These are phyloP conservation scores for Saprolegnia diclina DNA, from an alignment of 352 stramenopile species.

Conservation along the genomic window DNA sequence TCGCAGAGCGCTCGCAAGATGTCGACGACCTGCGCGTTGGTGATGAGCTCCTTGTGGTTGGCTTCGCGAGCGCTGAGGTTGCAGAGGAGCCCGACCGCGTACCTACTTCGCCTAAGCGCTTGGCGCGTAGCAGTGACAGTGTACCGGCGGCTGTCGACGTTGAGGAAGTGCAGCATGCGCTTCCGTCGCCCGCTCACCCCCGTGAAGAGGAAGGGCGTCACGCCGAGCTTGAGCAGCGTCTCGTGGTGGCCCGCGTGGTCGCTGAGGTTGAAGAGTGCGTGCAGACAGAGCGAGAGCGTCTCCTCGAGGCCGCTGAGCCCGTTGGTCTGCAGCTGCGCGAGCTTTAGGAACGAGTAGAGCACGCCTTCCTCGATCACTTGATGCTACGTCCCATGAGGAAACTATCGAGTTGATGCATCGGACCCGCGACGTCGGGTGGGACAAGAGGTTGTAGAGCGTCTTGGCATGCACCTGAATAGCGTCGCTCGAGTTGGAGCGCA, in stretches of 20 bases:
- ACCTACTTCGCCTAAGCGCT: constrained; percentile 16
- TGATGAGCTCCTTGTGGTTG: constrained; percentile 78
- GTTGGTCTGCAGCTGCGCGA: constrained; percentile 49
- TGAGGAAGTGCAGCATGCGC: constrained; percentile 18
- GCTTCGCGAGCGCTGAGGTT: constrained; percentile 67
- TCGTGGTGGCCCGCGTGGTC: constrained; percentile 61
- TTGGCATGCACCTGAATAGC: constrained; percentile 79
- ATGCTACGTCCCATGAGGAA: neutral
- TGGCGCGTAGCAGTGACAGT: no score
- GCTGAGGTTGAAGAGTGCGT: constrained; percentile 73
- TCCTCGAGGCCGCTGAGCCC: constrained; percentile 34
- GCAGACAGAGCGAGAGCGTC: constrained; percentile 60
- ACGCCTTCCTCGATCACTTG: constrained; percentile 70
- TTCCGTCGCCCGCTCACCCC: constrained; percentile 38
- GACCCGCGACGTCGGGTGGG: constrained; percentile 42
- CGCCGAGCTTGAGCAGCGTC: constrained; percentile 60
- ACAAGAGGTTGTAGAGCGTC: constrained; percentile 71
- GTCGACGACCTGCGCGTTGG: constrained; percentile 52
- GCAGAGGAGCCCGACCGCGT: constrained; percentile 63
- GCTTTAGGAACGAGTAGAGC: constrained; percentile 73
- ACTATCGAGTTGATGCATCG: neutral
- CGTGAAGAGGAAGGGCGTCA: constrained; percentile 61
- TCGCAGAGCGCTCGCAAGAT: constrained; percentile 69
- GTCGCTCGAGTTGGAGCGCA: constrained; percentile 72
- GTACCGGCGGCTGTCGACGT: constrained; percentile 20